Evolutionary conservation across 306 rosid species (phyloP).

Genomic region (Malus domestica): ASM211411v1 NC_041795.1:5854001-5854500

Average conservation of each 20-base stretch:
- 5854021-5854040: not conserved
- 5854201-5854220: not conserved
- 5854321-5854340: slow-evolving; percentile 56
- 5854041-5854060: not conserved
- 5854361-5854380: not conserved
- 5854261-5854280: slow-evolving; percentile 53
- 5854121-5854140: slow-evolving; percentile 32
- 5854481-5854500: too few relatives aligned
- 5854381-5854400: not conserved
- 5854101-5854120: slow-evolving; percentile 45
- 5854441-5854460: too few relatives aligned
- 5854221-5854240: not conserved
- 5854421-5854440: too few relatives aligned
- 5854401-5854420: too few relatives aligned
- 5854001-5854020: not conserved
- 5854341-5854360: slow-evolving; percentile 52
- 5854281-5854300: slow-evolving; percentile 62
- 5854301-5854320: slow-evolving; percentile 39
- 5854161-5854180: slow-evolving; percentile 48
- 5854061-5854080: not conserved
- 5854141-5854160: slow-evolving; percentile 50
- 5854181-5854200: slow-evolving; percentile 36
- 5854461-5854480: too few relatives aligned
- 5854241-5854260: not conserved
- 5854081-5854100: slow-evolving; percentile 76